Evolutionary conservation across 2,329 filamentous ascomycete species (phyloP), one percentile per base, ranked within the genome.

Genomic region (Albifimbria verrucaria): DNA sequence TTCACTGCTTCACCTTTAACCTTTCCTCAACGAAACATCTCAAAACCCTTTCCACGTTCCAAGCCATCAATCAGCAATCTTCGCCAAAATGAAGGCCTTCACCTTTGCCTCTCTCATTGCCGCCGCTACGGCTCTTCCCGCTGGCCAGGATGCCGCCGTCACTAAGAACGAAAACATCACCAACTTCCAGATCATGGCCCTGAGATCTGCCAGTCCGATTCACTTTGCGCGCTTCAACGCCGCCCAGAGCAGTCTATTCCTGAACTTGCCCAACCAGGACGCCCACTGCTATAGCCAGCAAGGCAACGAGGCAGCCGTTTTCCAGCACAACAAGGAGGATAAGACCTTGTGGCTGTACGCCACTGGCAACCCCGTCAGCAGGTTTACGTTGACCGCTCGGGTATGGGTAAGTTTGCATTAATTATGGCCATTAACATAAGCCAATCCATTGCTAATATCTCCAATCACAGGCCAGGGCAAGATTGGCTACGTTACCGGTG

Each of bases 331-430:
- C 59, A 39, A 39, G 32, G 50, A 72, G 21, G 69, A 79, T 41
- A 69, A 70, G 42, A 69, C 69, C 25, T 69, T 83, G 17, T 76
- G 65, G 63, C 72, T 86, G 21, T 83, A 74, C 57, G 59, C 72
- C 28, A 59, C 61, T 18, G 70, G 67, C 4, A 69, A 63, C 32
- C 66, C 70, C 51, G 53, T 15, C 82, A 85, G 71, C 67, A 77
- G 59, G 53, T 81, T 52, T 85, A 65, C 56, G 77, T 76, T 32
- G 81, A 86, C 65, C 78, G 77, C 43, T 83, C 80, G 23, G 81
- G 79, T 61, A 83, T 83, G 80, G 81, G 79, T 76, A 76, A 42
- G 74, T 58, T 11, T 23, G 25, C 7, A 10, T 9, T n/a, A 20
- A 23, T 18, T 7, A 17, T 24, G 20, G 6, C 7, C 4, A 32